Conservation (phyloP, 495 filamentous ascomycete genomes). For the Xylaria intraflava region DNA sequence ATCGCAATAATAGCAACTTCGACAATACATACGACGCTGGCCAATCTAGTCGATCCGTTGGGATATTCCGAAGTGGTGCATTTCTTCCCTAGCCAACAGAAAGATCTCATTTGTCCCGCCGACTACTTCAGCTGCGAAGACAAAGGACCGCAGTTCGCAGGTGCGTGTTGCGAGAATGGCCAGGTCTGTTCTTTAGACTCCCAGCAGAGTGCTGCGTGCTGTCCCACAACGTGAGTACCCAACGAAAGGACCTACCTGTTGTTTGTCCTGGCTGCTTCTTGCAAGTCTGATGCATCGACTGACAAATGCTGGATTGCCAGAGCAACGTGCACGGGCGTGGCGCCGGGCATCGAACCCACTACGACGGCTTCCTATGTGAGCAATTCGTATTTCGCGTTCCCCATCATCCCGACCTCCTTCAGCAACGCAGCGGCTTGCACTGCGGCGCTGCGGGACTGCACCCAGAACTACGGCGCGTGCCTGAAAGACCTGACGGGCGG, state of each 20-base stretch:
- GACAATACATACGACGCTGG: slow-evolving; percentile 9
- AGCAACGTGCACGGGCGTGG: slow-evolving; percentile 41
- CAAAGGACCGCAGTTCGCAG: slow-evolving; percentile 31
- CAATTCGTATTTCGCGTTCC: slow-evolving; percentile 59
- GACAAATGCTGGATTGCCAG: slow-evolving; percentile 17
- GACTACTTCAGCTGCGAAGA: slow-evolving; percentile 41
- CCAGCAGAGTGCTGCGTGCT: slow-evolving; percentile 39
- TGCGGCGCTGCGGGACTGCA: slow-evolving; percentile 59
- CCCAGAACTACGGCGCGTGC: slow-evolving; percentile 57
- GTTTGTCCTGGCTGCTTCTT: background rate
- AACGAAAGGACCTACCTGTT: slow-evolving; percentile 25
- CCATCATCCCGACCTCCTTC: slow-evolving; percentile 61
- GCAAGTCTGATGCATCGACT: background rate
- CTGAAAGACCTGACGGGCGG: slow-evolving; percentile 50
- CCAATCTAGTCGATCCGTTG: slow-evolving; percentile 20
- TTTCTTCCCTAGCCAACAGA: slow-evolving; percentile 16
- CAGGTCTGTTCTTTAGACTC: slow-evolving; percentile 37
- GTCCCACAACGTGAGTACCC: slow-evolving; percentile 36
- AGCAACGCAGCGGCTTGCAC: slow-evolving; percentile 56
- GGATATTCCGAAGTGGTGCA: slow-evolving; percentile 17
- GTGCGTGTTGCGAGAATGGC: slow-evolving; percentile 40
- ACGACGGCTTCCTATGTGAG: slow-evolving; percentile 42
- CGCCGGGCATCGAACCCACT: slow-evolving; percentile 21
- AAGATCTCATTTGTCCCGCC: slow-evolving; percentile 21
- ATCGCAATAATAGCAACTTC: slow-evolving; percentile 12